Conservation (phyloP, 495 filamentous ascomycete genomes). For the Penicillium parvum region DNA sequence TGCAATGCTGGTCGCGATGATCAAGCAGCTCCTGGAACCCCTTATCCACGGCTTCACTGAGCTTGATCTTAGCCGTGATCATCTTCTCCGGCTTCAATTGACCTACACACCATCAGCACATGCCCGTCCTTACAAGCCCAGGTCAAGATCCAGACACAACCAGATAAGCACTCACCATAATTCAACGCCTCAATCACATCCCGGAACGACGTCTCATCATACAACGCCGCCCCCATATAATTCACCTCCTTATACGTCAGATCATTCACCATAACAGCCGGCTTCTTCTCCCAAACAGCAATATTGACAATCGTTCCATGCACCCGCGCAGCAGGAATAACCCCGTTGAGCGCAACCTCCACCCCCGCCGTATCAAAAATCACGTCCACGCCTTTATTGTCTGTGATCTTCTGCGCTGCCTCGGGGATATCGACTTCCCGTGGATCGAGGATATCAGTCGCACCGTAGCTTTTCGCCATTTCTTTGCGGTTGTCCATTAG, state of each 20-base stretch:
- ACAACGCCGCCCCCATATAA: constrained; percentile 49
- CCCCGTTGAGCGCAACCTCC: constrained; percentile 40
- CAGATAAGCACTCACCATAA: constrained; percentile 32
- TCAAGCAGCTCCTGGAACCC: constrained; percentile 53
- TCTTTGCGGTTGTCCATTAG: constrained; percentile 43
- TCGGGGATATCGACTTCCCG: constrained; percentile 46
- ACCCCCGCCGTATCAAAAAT: constrained; percentile 55
- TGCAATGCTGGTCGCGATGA: constrained; percentile 51
- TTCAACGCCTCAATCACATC: constrained; percentile 51
- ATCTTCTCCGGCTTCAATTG: constrained; percentile 50
- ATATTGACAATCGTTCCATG: constrained; percentile 57
- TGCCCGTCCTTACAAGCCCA: no score
- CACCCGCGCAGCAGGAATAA: constrained; percentile 43
- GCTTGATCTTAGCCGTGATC: constrained; percentile 53
- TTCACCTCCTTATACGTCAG: constrained; percentile 42
- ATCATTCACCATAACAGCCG: constrained; percentile 44
- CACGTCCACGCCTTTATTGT: constrained; percentile 48
- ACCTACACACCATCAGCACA: constrained; percentile 22
- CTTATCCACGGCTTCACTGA: constrained; percentile 52
- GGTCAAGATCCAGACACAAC: no score
- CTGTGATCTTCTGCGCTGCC: constrained; percentile 42
- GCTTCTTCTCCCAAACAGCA: constrained; percentile 54
- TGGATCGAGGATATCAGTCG: constrained; percentile 53
- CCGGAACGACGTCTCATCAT: constrained; percentile 50
- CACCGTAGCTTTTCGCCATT: constrained; percentile 50